Evolutionary conservation across 805 yeast genomes (phyloP).

Genomic region (Kodamaea restingae): DNA sequence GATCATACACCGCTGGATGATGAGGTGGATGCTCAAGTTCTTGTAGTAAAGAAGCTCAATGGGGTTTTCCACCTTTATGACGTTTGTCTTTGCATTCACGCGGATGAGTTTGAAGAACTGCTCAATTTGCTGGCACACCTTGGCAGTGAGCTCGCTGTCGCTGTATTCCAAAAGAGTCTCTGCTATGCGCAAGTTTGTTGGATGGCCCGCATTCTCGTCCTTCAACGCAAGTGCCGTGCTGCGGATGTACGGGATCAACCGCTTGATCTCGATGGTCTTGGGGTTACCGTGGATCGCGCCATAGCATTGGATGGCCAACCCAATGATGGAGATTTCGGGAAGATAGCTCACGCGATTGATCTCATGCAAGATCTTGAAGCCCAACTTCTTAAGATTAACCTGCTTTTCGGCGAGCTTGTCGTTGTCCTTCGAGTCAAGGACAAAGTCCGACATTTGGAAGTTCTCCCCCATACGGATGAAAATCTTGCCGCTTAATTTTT

Average conservation of each 20-base stretch:
- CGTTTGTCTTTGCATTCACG: slow-evolving; percentile 19
- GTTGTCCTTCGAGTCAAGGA: slow-evolving; percentile 8
- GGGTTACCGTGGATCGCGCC: slow-evolving; percentile 19
- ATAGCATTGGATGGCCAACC: slow-evolving; percentile 36
- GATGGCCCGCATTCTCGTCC: slow-evolving; percentile 19
- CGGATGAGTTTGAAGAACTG: slow-evolving; percentile 26
- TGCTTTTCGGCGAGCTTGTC: slow-evolving; percentile 11
- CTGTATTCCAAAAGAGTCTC: slow-evolving; percentile 14
- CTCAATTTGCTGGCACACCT: slow-evolving; percentile 24
- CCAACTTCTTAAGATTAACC: slow-evolving; percentile 44
- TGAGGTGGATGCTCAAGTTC: slow-evolving; percentile 52
- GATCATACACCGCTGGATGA: slow-evolving; percentile 48
- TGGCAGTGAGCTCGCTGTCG: slow-evolving; percentile 20
- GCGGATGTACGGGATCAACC: slow-evolving; percentile 29
- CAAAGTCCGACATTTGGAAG: slow-evolving; percentile 28
- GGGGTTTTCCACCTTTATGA: slow-evolving; percentile 40
- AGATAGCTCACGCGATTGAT: slow-evolving; percentile 47
- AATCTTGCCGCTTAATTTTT: slow-evolving; percentile 33
- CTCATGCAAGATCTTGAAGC: slow-evolving; percentile 50
- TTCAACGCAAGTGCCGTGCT: slow-evolving; percentile 19
- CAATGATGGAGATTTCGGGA: slow-evolving; percentile 53
- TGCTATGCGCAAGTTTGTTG: slow-evolving; percentile 22
- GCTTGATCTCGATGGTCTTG: slow-evolving; percentile 16
- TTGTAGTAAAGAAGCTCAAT: slow-evolving; percentile 57
- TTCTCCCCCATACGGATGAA: slow-evolving; percentile 32